Conservation (phyloP, 768 basidiomycete genomes). For the Cubamyces lactineus region DNA sequence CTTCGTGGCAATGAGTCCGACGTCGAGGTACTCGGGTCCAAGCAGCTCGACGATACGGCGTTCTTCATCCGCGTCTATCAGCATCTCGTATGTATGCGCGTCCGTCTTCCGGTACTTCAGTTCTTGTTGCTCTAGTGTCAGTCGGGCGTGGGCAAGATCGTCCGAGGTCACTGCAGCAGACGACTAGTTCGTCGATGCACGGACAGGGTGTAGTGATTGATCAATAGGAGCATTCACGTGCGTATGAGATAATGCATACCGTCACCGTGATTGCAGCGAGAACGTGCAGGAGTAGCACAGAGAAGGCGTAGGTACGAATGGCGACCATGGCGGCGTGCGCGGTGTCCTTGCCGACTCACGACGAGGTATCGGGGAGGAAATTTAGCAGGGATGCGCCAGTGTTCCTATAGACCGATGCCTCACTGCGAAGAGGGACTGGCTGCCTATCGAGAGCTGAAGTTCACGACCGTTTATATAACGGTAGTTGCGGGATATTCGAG, state of each 20-base stretch:
- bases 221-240: neutral
- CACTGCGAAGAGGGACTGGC: too few species aligned
- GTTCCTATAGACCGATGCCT: too few species aligned
- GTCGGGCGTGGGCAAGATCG: neutral
- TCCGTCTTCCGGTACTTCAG: neutral
- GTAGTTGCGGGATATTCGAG: too few species aligned
- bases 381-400: too few species aligned
- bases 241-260: neutral
- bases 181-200: neutral
- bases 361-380: too few species aligned
- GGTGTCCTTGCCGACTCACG: too few species aligned
- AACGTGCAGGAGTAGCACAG: neutral
- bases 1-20: slow-evolving; percentile 1
- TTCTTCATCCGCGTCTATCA: slow-evolving; percentile 14
- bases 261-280: neutral
- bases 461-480: too few species aligned
- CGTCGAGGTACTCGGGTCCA: slow-evolving; percentile 11
- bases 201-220: too few species aligned
- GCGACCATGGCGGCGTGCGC: neutral
- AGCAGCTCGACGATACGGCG: slow-evolving; percentile 13
- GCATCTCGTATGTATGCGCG: neutral
- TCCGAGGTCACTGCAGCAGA: neutral
- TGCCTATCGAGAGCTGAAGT: too few species aligned
- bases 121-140: neutral
- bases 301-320: neutral